Evolutionary conservation across 768 basidiomycete genomes (phyloP).

Genomic region (Suillus luteus): DNA sequence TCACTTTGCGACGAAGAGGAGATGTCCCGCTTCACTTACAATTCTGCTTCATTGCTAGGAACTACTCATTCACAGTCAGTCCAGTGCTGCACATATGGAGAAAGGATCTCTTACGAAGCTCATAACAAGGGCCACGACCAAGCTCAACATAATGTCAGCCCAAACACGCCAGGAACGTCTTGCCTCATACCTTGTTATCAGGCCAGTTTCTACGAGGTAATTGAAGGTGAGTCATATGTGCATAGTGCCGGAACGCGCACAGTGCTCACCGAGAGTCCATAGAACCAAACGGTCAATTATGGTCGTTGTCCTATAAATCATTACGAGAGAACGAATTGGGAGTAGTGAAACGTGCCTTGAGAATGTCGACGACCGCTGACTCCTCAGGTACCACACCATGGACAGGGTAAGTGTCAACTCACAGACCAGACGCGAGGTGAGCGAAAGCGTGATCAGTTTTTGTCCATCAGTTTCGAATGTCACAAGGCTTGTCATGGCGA

Average conservation of each 20-base stretch:
- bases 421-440: conserved; percentile 1
- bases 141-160: not conserved
- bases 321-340: not conserved
- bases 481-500: not conserved
- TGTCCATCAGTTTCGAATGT: not conserved
- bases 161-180: not conserved
- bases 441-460: not conserved
- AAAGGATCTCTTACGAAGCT: conserved; percentile 4
- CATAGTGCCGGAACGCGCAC: not conserved
- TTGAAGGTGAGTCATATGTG: not conserved
- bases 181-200: conserved; percentile 4
- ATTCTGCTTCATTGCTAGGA: conserved; percentile 7
- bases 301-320: conserved; percentile 2
- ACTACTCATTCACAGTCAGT: not conserved
- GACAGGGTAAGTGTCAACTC: conserved; percentile 6
- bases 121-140: not conserved
- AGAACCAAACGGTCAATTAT: conserved; percentile 2
- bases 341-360: not conserved
- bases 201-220: conserved; percentile 7
- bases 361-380: conserved; percentile 1
- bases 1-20: not conserved
- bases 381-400: conserved; percentile 6
- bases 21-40: not conserved
- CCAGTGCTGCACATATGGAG: not conserved
- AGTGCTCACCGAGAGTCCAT: conserved; percentile 10